Evolutionary conservation across 257 asterid genomes (phyloP).

Genomic region (Fraxinus americana): DNA sequence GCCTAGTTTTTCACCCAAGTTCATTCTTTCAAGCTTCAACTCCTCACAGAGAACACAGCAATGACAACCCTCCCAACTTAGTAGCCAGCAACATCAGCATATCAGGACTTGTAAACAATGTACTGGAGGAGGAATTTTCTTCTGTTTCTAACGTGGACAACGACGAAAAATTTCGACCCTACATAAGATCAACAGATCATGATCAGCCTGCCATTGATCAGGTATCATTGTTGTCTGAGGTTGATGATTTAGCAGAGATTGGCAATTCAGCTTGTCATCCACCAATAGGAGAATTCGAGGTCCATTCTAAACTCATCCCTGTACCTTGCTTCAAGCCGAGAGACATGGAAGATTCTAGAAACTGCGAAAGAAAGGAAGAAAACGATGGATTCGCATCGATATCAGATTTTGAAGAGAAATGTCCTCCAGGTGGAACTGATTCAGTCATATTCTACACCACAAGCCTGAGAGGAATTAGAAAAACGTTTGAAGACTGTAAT

Average conservation of each 20-base stretch:
- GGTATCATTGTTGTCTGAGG: conserved; percentile 16
- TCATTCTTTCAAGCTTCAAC: conserved; percentile 30
- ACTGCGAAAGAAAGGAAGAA: conserved; percentile 11
- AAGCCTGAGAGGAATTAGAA: conserved; percentile 70
- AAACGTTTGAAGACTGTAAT: conserved; percentile 75
- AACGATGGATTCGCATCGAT: neutral
- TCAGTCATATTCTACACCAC: conserved; percentile 68
- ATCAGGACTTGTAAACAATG: conserved; percentile 23
- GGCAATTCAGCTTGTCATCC: conserved; percentile 12
- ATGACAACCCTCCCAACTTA: neutral
- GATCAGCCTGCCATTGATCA: conserved; percentile 15
- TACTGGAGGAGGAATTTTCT: conserved; percentile 18
- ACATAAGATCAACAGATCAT: conserved; percentile 3
- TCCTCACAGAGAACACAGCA: conserved; percentile 24
- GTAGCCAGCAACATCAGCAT: neutral
- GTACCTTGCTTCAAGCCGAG: conserved; percentile 14
- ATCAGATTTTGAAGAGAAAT: conserved; percentile 40
- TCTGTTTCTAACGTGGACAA: conserved; percentile 4
- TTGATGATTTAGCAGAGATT: conserved; percentile 13
- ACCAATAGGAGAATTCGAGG: neutral
- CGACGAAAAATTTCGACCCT: conserved; percentile 8
- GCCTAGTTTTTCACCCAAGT: conserved; percentile 30
- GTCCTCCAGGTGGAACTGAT: conserved; percentile 62
- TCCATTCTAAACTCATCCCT: conserved; percentile 14
- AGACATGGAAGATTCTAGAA: conserved; percentile 19